Conservation (phyloP, 192 early-diverging fungal species). For the Backusella circina region DNA sequence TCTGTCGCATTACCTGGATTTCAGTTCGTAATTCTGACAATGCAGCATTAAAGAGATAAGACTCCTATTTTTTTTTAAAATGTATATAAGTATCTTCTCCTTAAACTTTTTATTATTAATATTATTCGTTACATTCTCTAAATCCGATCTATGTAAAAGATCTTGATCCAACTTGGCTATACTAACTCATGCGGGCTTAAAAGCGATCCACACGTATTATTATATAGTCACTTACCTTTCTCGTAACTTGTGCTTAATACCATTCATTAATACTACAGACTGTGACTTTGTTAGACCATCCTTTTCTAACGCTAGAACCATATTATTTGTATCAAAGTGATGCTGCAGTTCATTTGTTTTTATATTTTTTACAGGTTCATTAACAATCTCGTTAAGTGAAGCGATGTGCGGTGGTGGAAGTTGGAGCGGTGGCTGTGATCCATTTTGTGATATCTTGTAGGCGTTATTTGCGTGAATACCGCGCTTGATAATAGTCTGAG, state of each 20-base stretch:
- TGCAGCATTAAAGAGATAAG: constrained; percentile 79
- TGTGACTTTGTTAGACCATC: constrained; percentile 67
- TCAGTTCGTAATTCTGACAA: constrained; percentile 78
- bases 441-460: background rate
- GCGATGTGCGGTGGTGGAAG: background rate
- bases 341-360: constrained; percentile 24
- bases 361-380: background rate
- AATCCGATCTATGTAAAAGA: constrained; percentile 46
- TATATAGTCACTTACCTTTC: constrained; percentile 42
- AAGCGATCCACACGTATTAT: background rate
- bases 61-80: constrained; percentile 38
- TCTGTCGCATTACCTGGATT: constrained; percentile 69
- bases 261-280: constrained; percentile 68
- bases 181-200: constrained; percentile 13
- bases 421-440: background rate
- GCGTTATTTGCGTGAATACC: background rate
- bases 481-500: background rate
- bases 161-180: constrained; percentile 41
- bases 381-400: background rate
- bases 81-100: background rate
- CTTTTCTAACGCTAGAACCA: constrained; percentile 59
- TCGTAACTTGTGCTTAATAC: constrained; percentile 64
- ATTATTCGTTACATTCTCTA: constrained; percentile 63
- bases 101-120: background rate
- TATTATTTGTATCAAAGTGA: constrained; percentile 76